Percentiles rank a stretch among this genome's conserved stretches.
Evolutionary conservation across 495 filamentous ascomycete species (phyloP).

Genomic region (Penicillium silybi): DNA sequence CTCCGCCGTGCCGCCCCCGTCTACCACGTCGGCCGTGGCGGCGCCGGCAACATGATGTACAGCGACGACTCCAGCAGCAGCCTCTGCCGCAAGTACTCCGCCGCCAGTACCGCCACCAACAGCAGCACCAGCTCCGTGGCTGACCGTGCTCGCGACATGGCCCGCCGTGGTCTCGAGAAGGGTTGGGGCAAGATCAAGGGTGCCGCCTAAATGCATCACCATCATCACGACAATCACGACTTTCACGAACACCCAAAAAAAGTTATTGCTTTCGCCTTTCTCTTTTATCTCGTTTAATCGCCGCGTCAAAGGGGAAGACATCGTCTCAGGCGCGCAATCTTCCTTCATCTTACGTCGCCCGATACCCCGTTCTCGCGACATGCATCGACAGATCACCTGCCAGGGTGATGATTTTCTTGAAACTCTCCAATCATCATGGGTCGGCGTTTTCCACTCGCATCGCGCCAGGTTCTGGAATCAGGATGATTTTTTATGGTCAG

Average conservation of each 20-base stretch:
- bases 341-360: not conserved
- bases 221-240: slow-evolving; percentile 24
- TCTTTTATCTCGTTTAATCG: slow-evolving; percentile 13
- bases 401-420: not conserved
- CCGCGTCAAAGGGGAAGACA: not conserved
- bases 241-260: slow-evolving; percentile 31
- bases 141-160: slow-evolving; percentile 39
- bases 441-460: slow-evolving; percentile 3
- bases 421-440: slow-evolving; percentile 14
- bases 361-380: slow-evolving; percentile 12
- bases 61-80: slow-evolving; percentile 28
- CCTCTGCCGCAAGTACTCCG: slow-evolving; percentile 40
- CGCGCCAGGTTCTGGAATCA: slow-evolving; percentile 15
- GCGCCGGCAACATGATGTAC: slow-evolving; percentile 73
- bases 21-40: slow-evolving; percentile 84
- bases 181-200: slow-evolving; percentile 45
- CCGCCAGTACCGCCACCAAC: slow-evolving; percentile 32
- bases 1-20: slow-evolving; percentile 59
- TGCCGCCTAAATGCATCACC: slow-evolving; percentile 26
- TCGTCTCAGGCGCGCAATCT: not conserved
- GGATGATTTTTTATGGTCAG: slow-evolving; percentile 2
- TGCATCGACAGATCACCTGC: not conserved
- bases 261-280: slow-evolving; percentile 16
- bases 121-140: slow-evolving; percentile 39
- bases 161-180: slow-evolving; percentile 40